A percentile compares a stretch with the other conserved stretches of the same genome.
Evolutionary conservation across 2,329 filamentous ascomycete species (phyloP).

Genomic region (Rhinocladiella mackenziei): DNA sequence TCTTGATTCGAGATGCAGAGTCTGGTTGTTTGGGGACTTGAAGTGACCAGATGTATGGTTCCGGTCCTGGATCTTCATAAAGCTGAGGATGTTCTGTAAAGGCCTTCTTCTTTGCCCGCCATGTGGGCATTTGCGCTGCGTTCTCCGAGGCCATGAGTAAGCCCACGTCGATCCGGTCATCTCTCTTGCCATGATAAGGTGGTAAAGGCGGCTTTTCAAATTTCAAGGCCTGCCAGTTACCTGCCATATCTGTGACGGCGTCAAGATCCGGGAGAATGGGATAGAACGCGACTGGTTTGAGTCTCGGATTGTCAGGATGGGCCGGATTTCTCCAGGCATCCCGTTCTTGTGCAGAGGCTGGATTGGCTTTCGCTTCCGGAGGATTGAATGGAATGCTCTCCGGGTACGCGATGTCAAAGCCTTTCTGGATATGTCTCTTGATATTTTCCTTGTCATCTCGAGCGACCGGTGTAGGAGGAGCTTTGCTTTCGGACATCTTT

Average conservation of each 20-base stretch:
- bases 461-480: conserved; percentile 38
- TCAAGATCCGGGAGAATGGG: conserved; percentile 60
- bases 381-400: conserved; percentile 55
- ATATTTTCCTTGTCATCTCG: conserved; percentile 58
- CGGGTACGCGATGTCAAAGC: conserved; percentile 63
- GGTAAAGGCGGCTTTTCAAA: conserved; percentile 58
- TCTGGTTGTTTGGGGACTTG: conserved; percentile 52
- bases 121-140: conserved; percentile 46
- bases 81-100: conserved; percentile 48
- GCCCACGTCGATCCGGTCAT: conserved; percentile 57
- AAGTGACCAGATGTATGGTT: conserved; percentile 57
- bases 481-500: conserved; percentile 14
- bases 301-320: conserved; percentile 55
- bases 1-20: conserved; percentile 50
- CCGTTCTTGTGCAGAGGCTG: conserved; percentile 43
- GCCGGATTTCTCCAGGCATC: conserved; percentile 58
- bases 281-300: conserved; percentile 58
- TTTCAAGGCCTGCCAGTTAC: conserved; percentile 55
- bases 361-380: conserved; percentile 20
- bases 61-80: conserved; percentile 50
- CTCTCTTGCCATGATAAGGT: conserved; percentile 46
- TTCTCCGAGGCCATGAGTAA: conserved; percentile 51
- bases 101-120: conserved; percentile 46
- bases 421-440: conserved; percentile 58
- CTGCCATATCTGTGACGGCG: conserved; percentile 55